phyloP scores from a whole-genome alignment of 2,329 filamentous ascomycete species.

The Ophiostoma fasciatum region DNA sequence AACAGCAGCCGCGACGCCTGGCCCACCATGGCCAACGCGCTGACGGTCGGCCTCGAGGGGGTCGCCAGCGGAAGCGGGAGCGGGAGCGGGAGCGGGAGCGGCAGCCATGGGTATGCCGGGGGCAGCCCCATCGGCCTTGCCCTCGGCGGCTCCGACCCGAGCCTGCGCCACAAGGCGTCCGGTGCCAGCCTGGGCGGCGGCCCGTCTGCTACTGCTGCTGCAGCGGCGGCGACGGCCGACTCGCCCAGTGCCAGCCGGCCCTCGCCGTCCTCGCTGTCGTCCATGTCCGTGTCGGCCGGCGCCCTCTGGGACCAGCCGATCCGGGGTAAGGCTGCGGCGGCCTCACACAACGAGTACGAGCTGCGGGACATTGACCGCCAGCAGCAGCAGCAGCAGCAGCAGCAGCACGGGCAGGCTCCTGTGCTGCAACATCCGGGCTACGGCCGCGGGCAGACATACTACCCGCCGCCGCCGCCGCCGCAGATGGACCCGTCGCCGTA shows the following conservation, averaged over 20 bases:
- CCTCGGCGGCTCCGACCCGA: slow-evolving; percentile 24
- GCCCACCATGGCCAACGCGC: slow-evolving; percentile 17
- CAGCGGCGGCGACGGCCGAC: not conserved
- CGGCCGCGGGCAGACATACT: slow-evolving; percentile 18
- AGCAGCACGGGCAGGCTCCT: slow-evolving; percentile 19
- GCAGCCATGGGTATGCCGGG: not conserved
- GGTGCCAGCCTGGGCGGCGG: slow-evolving; percentile 14
- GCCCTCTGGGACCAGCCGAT: slow-evolving; percentile 4
- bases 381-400: not conserved
- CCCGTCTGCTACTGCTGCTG: not conserved
- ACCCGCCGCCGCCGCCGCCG: slow-evolving; percentile 4
- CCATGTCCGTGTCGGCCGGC: slow-evolving; percentile 2
- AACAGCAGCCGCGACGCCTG: slow-evolving; percentile 22
- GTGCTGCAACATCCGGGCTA: slow-evolving; percentile 32
- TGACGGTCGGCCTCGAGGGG: no score
- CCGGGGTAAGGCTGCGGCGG: slow-evolving; percentile 25
- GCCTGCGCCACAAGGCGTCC: slow-evolving; percentile 17
- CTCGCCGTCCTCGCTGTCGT: slow-evolving; percentile 3
- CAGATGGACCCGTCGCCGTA: slow-evolving; percentile 1
- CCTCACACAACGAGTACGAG: slow-evolving; percentile 29
- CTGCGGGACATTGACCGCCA: slow-evolving; percentile 28
- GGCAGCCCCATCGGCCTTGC: slow-evolving; percentile 25
- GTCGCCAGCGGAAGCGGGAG: slow-evolving; percentile 6
- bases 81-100: not conserved
- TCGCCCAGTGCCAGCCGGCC: not conserved